Percentiles rank a stretch among this genome's conserved stretches.
phyloP scores from a whole-genome alignment of 2,329 filamentous ascomycete genomes.

The Tolypocladium nubicola region DNA sequence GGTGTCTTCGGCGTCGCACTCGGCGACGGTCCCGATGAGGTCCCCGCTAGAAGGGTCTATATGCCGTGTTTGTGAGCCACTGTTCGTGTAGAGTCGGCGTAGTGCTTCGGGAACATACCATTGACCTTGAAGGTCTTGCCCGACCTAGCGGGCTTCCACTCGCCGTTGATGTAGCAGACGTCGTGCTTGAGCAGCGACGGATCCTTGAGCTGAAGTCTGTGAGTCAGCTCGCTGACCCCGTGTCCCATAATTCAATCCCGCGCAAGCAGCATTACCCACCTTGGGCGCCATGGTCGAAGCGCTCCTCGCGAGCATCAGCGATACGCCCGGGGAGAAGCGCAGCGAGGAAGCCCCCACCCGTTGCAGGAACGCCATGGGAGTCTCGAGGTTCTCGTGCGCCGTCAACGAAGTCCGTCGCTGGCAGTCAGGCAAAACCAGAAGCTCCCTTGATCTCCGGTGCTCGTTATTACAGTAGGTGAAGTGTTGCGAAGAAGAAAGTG shows the following conservation, averaged over 20 bases:
- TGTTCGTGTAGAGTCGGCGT: background rate
- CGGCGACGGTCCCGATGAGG: slow-evolving; percentile 72
- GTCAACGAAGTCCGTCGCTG: background rate
- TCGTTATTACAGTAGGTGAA: background rate
- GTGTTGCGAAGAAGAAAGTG: background rate
- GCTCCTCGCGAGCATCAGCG: slow-evolving; percentile 20
- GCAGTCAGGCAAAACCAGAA: background rate
- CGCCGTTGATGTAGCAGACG: slow-evolving; percentile 77
- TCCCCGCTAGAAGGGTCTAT: slow-evolving; percentile 74
- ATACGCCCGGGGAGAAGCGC: slow-evolving; percentile 19
- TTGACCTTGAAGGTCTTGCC: slow-evolving; percentile 86
- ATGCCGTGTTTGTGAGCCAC: background rate
- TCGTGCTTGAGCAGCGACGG: slow-evolving; percentile 75
- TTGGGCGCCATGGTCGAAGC: slow-evolving; percentile 38
- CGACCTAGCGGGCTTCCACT: slow-evolving; percentile 79
- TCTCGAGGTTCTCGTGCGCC: background rate
- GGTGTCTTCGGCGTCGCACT: slow-evolving; percentile 71
- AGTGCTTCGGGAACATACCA: slow-evolving; percentile 32
- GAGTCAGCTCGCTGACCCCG: background rate
- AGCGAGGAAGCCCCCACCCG: slow-evolving; percentile 16
- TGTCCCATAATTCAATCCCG: background rate
- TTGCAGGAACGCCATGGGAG: slow-evolving; percentile 20
- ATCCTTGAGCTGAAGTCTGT: slow-evolving; percentile 53
- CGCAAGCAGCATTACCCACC: slow-evolving; percentile 13
- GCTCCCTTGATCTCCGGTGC: background rate